These are phyloP conservation scores for Cryptosporidium xiaoi DNA, from an alignment of 169 alveolate genomes.

Conservation along the genomic window DNA sequence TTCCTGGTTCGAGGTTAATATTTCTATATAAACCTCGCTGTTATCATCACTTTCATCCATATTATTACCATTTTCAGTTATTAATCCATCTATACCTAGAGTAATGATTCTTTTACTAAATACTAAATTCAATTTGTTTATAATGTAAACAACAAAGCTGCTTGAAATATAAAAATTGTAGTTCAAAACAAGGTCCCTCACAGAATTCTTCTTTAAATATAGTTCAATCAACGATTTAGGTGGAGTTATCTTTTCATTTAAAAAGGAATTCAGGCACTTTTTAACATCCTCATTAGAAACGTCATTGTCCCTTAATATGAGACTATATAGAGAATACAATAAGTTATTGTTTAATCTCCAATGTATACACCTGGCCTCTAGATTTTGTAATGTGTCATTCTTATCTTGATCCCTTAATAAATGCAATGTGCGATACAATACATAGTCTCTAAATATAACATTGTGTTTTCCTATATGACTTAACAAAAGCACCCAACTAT, in stretches of 20 bases:
- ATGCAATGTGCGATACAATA: constrained; percentile 25
- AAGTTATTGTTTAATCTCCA: constrained; percentile 45
- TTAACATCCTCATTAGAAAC: constrained; percentile 24
- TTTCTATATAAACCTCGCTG: constrained; percentile 21
- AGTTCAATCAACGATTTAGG: constrained; percentile 32
- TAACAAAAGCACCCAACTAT: constrained; percentile 35
- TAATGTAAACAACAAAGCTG: background rate
- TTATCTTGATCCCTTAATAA: constrained; percentile 22
- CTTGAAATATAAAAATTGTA: constrained; percentile 7
- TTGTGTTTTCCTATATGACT: constrained; percentile 60
- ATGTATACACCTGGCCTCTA: constrained; percentile 39
- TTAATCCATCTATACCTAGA: no score
- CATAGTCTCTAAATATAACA: constrained; percentile 56
- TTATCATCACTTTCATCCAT: background rate
- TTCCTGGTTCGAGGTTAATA: background rate
- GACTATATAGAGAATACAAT: constrained; percentile 10
- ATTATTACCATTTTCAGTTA: background rate
- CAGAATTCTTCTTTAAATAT: constrained; percentile 7
- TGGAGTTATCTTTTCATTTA: constrained; percentile 10
- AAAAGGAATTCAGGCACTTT: constrained; percentile 20
- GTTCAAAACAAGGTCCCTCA: background rate
- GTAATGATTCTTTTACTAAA: no score
- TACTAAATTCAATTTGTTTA: background rate
- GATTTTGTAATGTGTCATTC: constrained; percentile 23
- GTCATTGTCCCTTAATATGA: constrained; percentile 15